Evolutionary conservation across 192 early-diverging fungal species (phyloP).

Genomic region (Coemansia sp.): DNA sequence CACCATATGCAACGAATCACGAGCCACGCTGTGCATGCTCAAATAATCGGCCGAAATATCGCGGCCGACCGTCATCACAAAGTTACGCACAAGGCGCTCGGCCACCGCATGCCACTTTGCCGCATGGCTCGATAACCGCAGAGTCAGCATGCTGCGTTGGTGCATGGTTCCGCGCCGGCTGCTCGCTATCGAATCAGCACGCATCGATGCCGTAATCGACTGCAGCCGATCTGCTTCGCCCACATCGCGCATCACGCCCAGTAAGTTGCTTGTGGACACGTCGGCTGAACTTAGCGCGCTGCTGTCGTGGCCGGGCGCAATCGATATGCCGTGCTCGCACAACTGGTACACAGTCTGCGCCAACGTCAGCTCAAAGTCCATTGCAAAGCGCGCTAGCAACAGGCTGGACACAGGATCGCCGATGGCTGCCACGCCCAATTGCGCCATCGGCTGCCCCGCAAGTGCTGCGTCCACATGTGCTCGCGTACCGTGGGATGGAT

Average conservation of each 20-base stretch:
- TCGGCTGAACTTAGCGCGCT: slow-evolving; percentile 22
- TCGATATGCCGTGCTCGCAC: slow-evolving; percentile 49
- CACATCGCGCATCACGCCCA: not conserved
- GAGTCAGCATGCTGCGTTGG: slow-evolving; percentile 7
- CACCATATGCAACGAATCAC: slow-evolving; percentile 2
- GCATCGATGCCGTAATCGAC: slow-evolving; percentile 28
- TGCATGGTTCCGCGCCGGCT: slow-evolving; percentile 16
- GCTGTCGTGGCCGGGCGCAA: slow-evolving; percentile 22
- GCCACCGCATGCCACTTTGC: slow-evolving; percentile 44
- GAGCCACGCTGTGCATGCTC: not conserved
- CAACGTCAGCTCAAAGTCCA: slow-evolving; percentile 52
- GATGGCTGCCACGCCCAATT: slow-evolving; percentile 28
- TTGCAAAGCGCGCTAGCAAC: slow-evolving; percentile 41
- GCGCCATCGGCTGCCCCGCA: slow-evolving; percentile 19
- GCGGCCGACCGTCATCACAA: slow-evolving; percentile 50
- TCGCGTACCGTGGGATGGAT: slow-evolving; percentile 18
- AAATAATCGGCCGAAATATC: slow-evolving; percentile 48
- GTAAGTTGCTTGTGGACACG: slow-evolving; percentile 21
- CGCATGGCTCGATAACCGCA: slow-evolving; percentile 17
- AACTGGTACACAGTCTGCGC: slow-evolving; percentile 54
- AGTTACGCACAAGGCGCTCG: slow-evolving; percentile 33
- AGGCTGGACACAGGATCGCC: slow-evolving; percentile 46
- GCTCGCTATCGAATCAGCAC: slow-evolving; percentile 48
- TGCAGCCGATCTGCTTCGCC: slow-evolving; percentile 16
- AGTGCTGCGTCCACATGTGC: slow-evolving; percentile 17